A percentile compares a stretch with the other conserved stretches of the same genome.
Evolutionary conservation across 2,329 filamentous ascomycete species (phyloP).

Genomic region (Cytospora schulzeri): DNA sequence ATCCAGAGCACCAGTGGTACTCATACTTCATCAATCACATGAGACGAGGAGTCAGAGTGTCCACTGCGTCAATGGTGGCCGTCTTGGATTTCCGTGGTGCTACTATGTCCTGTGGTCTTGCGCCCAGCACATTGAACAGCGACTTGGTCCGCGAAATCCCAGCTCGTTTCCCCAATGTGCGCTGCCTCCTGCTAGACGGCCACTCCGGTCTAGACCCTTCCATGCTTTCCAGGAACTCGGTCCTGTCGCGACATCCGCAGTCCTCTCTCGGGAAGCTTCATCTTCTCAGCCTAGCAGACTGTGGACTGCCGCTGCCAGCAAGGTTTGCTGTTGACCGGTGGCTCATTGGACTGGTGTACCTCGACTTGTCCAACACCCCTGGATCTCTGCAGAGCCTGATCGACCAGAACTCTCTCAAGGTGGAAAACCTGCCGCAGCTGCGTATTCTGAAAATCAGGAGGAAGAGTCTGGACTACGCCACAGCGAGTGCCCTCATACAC

Average conservation of each 20-base stretch:
- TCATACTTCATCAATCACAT: conserved; percentile 49
- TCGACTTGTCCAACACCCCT: conserved; percentile 54
- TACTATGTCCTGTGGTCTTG: neutral
- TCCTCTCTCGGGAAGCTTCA: conserved; percentile 32
- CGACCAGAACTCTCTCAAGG: conserved; percentile 38
- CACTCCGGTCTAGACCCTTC: conserved; percentile 48
- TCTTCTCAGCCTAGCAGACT: conserved; percentile 51
- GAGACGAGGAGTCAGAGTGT: conserved; percentile 38
- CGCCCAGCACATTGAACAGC: neutral
- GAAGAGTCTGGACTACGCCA: conserved; percentile 48
- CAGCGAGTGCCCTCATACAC: conserved; percentile 39
- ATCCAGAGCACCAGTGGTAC: conserved; percentile 53
- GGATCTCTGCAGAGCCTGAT: conserved; percentile 45
- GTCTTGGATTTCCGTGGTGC: conserved; percentile 50
- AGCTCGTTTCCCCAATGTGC: conserved; percentile 45
- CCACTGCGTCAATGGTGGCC: conserved; percentile 45
- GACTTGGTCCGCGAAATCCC: conserved; percentile 44
- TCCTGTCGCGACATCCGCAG: conserved; percentile 27
- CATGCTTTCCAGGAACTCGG: conserved; percentile 33
- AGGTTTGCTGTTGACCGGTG: conserved; percentile 43
- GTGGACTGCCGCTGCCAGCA: conserved; percentile 42
- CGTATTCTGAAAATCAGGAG: conserved; percentile 54
- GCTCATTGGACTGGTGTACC: conserved; percentile 49
- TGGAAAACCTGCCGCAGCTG: conserved; percentile 46
- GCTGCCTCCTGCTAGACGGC: conserved; percentile 51